phyloP scores from a whole-genome alignment of 257 asterid genomes.

The Rehmannia glutinosa region DNA sequence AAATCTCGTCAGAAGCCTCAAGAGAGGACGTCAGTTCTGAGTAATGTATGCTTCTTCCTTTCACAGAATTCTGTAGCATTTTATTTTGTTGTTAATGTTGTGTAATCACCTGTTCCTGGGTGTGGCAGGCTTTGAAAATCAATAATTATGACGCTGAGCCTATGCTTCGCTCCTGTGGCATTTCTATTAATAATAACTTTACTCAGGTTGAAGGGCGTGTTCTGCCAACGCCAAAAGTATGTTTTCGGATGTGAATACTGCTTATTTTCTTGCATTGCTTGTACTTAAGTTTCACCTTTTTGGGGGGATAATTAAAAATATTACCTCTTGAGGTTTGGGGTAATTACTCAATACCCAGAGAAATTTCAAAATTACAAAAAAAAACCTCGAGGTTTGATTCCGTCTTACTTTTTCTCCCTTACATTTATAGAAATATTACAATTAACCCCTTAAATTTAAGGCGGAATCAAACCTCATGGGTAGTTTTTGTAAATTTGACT shows the following conservation, averaged over 20 bases:
- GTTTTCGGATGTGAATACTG: background rate
- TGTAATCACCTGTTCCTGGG: slow-evolving; percentile 2
- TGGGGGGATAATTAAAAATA: too few species aligned
- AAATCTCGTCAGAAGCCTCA: slow-evolving; percentile 86
- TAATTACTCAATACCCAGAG: too few species aligned
- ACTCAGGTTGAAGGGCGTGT: slow-evolving; percentile 86
- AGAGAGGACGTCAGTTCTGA: slow-evolving; percentile 70
- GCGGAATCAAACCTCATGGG: too few species aligned
- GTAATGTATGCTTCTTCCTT: slow-evolving; percentile 36
- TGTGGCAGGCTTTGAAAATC: slow-evolving; percentile 66
- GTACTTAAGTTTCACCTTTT: too few species aligned
- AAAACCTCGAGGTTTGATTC: too few species aligned
- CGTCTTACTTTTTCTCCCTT: too few species aligned
- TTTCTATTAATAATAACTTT: slow-evolving; percentile 56
- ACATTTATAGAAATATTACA: too few species aligned
- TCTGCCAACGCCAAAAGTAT: slow-evolving; percentile 78
- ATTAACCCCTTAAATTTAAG: too few species aligned
- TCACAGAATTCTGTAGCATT: background rate
- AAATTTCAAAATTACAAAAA: too few species aligned
- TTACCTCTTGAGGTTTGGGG: too few species aligned
- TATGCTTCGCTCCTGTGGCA: slow-evolving; percentile 70
- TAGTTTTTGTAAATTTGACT: too few species aligned
- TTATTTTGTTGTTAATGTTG: background rate
- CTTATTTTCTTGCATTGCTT: background rate
- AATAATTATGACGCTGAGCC: slow-evolving; percentile 81